Conservation (phyloP, 495 filamentous ascomycete species). For the Penicillium parvum region DNA sequence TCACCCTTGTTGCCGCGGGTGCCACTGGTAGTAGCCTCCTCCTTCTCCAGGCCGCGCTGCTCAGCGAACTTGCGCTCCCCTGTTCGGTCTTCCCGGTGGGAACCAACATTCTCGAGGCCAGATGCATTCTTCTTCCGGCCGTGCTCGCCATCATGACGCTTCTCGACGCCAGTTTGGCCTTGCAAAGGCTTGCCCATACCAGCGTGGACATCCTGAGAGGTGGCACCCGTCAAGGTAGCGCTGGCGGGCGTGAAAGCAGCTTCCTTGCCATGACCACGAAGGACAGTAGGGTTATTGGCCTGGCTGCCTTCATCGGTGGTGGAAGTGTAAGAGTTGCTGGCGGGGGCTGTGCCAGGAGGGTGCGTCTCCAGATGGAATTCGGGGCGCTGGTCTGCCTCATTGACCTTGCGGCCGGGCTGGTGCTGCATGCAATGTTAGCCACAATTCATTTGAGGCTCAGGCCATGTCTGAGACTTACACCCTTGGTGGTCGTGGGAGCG, state of each 20-base stretch:
- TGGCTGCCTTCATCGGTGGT: conserved; percentile 48
- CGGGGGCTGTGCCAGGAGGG: conserved; percentile 62
- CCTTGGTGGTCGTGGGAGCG: conserved; percentile 48
- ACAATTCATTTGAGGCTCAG: background rate
- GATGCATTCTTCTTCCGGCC: conserved; percentile 48
- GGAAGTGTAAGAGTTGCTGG: conserved; percentile 55
- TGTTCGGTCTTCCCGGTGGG: conserved; percentile 25
- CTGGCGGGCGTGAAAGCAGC: conserved; percentile 38
- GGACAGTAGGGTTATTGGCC: conserved; percentile 40
- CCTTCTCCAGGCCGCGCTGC: conserved; percentile 31
- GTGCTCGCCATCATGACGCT: conserved; percentile 49
- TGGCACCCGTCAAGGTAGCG: conserved; percentile 59
- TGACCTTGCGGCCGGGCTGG: conserved; percentile 56
- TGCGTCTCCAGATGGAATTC: conserved; percentile 61
- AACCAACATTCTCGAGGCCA: conserved; percentile 53
- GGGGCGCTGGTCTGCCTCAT: conserved; percentile 53
- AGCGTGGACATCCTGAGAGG: conserved; percentile 56
- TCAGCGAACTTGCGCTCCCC: conserved; percentile 24
- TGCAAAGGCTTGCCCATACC: conserved; percentile 57
- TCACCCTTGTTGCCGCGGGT: conserved; percentile 28
- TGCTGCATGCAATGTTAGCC: conserved; percentile 49
- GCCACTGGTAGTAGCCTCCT: conserved; percentile 16
- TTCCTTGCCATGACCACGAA: conserved; percentile 41
- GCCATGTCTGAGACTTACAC: conserved; percentile 39
- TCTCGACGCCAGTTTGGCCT: conserved; percentile 57